A percentile compares a stretch with the other conserved stretches of the same genome.
phyloP scores from a whole-genome alignment of 2,329 filamentous ascomycete species.

The Epichloe gansuensis region DNA sequence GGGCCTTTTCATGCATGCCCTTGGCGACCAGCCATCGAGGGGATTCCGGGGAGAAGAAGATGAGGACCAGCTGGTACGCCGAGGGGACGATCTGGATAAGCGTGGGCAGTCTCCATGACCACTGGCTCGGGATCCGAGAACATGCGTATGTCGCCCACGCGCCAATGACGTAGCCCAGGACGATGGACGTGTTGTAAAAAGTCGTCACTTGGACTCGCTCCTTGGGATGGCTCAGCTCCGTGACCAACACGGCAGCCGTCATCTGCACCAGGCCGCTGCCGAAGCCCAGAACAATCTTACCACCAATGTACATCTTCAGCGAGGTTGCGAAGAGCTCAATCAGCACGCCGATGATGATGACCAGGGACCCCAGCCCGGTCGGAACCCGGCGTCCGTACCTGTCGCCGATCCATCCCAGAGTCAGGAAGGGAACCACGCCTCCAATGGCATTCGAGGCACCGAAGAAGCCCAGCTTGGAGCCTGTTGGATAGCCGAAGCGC shows the following conservation, averaged over 20 bases:
- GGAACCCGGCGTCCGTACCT: conserved; percentile 21
- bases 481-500: conserved; percentile 23
- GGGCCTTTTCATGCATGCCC: conserved; percentile 36
- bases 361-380: conserved; percentile 23
- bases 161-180: conserved; percentile 24
- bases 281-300: conserved; percentile 24
- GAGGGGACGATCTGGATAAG: conserved; percentile 37
- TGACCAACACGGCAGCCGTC: conserved; percentile 29
- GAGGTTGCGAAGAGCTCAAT: conserved; percentile 23
- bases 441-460: conserved; percentile 27
- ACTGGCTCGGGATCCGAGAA: conserved; percentile 17
- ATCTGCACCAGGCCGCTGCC: conserved; percentile 27
- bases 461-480: conserved; percentile 25
- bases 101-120: conserved; percentile 41
- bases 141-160: conserved; percentile 25
- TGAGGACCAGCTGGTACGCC: conserved; percentile 27
- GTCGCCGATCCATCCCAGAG: conserved; percentile 24
- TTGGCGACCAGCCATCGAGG: conserved; percentile 45
- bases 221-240: conserved; percentile 28
- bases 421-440: conserved; percentile 24
- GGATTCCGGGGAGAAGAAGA: conserved; percentile 43
- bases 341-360: conserved; percentile 25
- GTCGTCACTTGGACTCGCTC: conserved; percentile 26
- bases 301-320: conserved; percentile 25
- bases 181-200: conserved; percentile 29